These are phyloP conservation scores for Termitomyces titanicus DNA, from an alignment of 768 basidiomycete genomes.

Conservation along the genomic window DNA sequence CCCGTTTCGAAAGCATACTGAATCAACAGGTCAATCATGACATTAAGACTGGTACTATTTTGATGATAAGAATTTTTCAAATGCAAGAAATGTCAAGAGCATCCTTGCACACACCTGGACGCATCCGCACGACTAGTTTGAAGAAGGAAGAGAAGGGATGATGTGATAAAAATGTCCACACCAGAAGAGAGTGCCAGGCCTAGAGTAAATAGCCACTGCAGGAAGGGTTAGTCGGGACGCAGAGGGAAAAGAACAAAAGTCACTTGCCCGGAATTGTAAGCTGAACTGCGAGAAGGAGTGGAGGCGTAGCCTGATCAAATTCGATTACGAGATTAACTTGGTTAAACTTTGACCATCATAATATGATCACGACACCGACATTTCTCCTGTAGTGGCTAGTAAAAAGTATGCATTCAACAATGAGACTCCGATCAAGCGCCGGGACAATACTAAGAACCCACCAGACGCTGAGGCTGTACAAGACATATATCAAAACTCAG, in stretches of 20 bases:
- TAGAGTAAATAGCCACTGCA: slow-evolving; percentile 41
- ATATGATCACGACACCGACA: slow-evolving; percentile 12
- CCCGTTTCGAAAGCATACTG: slow-evolving; percentile 39
- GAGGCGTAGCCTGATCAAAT: slow-evolving; percentile 17
- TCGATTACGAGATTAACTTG: too few species aligned
- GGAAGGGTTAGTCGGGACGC: not conserved
- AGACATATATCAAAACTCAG: not conserved
- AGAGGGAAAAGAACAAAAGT: not conserved
- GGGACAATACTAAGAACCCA: slow-evolving; percentile 1
- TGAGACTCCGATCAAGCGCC: not conserved
- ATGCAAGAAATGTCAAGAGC: too few species aligned
- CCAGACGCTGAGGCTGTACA: slow-evolving; percentile 16
- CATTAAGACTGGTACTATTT: not conserved
- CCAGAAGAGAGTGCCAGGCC: slow-evolving; percentile 37
- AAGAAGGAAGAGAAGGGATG: slow-evolving; percentile 30
- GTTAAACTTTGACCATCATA: not conserved
- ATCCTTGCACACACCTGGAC: slow-evolving; percentile 22
- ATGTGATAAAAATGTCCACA: slow-evolving; percentile 37
- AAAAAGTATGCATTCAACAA: not conserved
- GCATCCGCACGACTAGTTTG: slow-evolving; percentile 27
- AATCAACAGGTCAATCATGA: slow-evolving; percentile 9
- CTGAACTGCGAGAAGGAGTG: slow-evolving; percentile 17
- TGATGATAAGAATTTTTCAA: not conserved
- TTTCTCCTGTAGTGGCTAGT: slow-evolving; percentile 22
- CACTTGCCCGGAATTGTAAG: slow-evolving; percentile 10